These are phyloP conservation scores for Phytophthora pinifolia DNA, from an alignment of 352 stramenopile genomes.

Conservation along the genomic window DNA sequence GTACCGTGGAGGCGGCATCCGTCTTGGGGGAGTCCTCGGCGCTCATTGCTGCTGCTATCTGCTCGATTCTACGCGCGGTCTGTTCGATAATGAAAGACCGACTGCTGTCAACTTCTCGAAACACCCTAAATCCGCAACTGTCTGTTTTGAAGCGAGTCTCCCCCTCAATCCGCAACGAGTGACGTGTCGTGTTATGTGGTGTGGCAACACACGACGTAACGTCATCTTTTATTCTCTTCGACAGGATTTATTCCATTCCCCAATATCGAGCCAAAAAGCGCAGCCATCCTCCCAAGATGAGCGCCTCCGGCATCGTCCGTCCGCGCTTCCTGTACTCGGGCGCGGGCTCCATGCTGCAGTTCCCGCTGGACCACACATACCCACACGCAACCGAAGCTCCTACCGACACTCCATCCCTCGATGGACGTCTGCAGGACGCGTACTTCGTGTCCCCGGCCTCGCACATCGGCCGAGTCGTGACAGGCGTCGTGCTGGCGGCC, in stretches of 20 bases:
- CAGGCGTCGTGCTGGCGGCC: conserved; percentile 71
- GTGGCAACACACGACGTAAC: conserved; percentile 10
- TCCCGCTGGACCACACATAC: conserved; percentile 34
- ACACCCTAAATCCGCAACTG: conserved; percentile 30
- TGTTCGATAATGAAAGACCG: conserved; percentile 33
- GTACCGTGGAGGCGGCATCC: conserved; percentile 27
- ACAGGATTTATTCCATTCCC: neutral
- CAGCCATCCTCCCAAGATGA: conserved; percentile 23
- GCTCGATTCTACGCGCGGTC: conserved; percentile 27
- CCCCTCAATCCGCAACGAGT: conserved; percentile 42
- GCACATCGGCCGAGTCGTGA: conserved; percentile 86
- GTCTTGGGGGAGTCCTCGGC: conserved; percentile 24
- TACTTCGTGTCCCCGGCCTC: conserved; percentile 74
- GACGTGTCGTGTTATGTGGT: conserved; percentile 37
- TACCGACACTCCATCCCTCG: neutral
- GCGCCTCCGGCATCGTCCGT: conserved; percentile 35
- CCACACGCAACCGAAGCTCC: conserved; percentile 1
- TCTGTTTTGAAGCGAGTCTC: neutral
- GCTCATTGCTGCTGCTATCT: conserved; percentile 24
- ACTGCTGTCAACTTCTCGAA: conserved; percentile 15
- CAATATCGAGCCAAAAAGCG: conserved; percentile 1
- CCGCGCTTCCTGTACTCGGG: conserved; percentile 50
- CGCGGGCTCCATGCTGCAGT: conserved; percentile 49
- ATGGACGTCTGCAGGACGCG: conserved; percentile 33
- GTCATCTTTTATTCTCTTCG: neutral